These are phyloP conservation scores for Gossypium davidsonii DNA, from an alignment of 441 rosid genomes.

Conservation along the genomic window DNA sequence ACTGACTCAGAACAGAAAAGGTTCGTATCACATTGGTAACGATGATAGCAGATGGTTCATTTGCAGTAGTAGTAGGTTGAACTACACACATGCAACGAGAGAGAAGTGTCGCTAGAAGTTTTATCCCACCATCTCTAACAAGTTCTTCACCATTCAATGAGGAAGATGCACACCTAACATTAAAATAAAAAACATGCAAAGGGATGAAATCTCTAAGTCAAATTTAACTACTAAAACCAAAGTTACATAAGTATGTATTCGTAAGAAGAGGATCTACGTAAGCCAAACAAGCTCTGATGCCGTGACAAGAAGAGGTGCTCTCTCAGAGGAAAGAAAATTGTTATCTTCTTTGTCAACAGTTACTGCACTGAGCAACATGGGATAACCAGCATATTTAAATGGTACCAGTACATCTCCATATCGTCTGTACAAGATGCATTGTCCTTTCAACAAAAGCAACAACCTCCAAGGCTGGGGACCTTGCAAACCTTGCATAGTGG, in stretches of 20 bases:
- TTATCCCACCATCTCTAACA: conserved; percentile 94
- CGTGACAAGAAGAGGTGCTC: conserved; percentile 92
- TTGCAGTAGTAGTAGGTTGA: conserved; percentile 91
- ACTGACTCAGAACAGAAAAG: conserved; percentile 80
- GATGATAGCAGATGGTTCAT: conserved; percentile 86
- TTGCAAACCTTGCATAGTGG: conserved; percentile 99
- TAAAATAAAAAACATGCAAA: conserved; percentile 14
- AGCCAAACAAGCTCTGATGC: conserved; percentile 98
- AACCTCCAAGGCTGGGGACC: conserved; percentile 99
- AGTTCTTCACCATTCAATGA: conserved; percentile 98
- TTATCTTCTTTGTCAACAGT: conserved; percentile 87
- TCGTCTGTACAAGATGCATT: conserved; percentile 90
- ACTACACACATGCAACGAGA: conserved; percentile 94
- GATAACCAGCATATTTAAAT: conserved; percentile 99
- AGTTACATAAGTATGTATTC: conserved; percentile 6
- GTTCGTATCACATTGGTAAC: conserved; percentile 91
- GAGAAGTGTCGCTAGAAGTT: conserved; percentile 82
- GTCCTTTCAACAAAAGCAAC: conserved; percentile 92
- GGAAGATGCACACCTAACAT: conserved; percentile 82
- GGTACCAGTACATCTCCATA: conserved; percentile 85
- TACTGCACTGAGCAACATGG: conserved; percentile 92
- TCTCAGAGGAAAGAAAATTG: conserved; percentile 88
- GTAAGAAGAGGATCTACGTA: conserved; percentile 49
- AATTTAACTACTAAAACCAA: conserved; percentile 13
- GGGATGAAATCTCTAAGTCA: conserved; percentile 3